These are phyloP conservation scores for Microbotryomycetes sp. DNA, from an alignment of 1,284 basidiomycete genomes.

Conservation along the genomic window DNA sequence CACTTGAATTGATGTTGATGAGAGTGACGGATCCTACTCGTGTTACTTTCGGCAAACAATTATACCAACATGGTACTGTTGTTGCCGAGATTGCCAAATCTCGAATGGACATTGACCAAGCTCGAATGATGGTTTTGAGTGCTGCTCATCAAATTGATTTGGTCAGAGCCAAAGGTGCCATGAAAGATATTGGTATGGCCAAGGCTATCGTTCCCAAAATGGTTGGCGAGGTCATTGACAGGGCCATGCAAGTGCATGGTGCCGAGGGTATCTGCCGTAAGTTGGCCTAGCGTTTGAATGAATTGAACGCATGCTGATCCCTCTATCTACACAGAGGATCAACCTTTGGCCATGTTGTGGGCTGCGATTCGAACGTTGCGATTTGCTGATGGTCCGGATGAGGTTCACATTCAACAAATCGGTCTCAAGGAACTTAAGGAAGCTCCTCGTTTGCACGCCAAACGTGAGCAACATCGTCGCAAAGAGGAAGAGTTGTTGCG, in stretches of 20 bases:
- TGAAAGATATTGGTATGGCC: constrained; percentile 95
- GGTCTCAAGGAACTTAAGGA: constrained; percentile 12
- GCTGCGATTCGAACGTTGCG: constrained; percentile 78
- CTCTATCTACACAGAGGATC: constrained; percentile 54
- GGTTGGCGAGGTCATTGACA: constrained; percentile 81
- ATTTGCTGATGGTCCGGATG: constrained; percentile 62
- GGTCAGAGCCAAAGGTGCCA: constrained; percentile 80
- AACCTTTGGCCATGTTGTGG: constrained; percentile 69
- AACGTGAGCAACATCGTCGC: not conserved
- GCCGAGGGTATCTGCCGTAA: constrained; percentile 78
- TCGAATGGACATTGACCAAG: constrained; percentile 84
- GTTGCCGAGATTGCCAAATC: constrained; percentile 84
- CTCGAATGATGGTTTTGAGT: constrained; percentile 78
- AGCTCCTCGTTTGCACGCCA: constrained; percentile 1
- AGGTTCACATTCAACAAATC: constrained; percentile 87
- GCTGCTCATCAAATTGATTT: constrained; percentile 88
- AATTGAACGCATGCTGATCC: too few species aligned
- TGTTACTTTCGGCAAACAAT: constrained; percentile 88
- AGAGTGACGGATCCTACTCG: constrained; percentile 84
- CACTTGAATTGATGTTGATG: constrained; percentile 80
- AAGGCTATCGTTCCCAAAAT: constrained; percentile 93
- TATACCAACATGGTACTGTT: constrained; percentile 88
- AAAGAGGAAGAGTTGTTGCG: not conserved
- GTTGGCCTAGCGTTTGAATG: not conserved
- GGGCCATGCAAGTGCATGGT: constrained; percentile 88